These are phyloP conservation scores for Alliaria petiolata DNA, from an alignment of 345 rosid species.

Conservation along the genomic window DNA sequence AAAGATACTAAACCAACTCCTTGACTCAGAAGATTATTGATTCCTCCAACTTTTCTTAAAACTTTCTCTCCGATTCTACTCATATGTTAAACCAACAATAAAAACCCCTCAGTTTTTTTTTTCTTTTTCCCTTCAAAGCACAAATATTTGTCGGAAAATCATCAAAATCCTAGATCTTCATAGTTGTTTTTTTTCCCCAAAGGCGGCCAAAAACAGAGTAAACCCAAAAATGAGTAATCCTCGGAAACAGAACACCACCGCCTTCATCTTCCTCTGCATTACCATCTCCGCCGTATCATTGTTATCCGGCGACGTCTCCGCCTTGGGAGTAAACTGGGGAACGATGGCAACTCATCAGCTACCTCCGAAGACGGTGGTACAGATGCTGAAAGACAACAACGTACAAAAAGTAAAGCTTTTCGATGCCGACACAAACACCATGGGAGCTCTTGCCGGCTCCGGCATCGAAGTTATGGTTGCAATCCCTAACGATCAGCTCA, in stretches of 20 bases:
- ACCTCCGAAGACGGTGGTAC: slow-evolving; percentile 67
- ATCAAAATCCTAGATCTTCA: not conserved
- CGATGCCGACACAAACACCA: slow-evolving; percentile 59
- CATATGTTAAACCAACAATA: not conserved
- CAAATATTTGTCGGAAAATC: not conserved
- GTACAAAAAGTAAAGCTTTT: slow-evolving; percentile 82
- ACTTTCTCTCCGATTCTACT: not conserved
- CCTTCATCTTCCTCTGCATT: not conserved
- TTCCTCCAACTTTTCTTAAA: too few species aligned
- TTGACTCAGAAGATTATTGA: too few species aligned
- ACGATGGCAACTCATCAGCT: slow-evolving; percentile 65
- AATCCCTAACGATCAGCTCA: slow-evolving; percentile 83
- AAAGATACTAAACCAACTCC: too few species aligned
- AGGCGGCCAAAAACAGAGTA: slow-evolving; percentile 13
- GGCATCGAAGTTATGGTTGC: slow-evolving; percentile 92
- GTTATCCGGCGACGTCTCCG: slow-evolving; percentile 7
- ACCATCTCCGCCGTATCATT: not conserved
- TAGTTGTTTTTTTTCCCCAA: not conserved
- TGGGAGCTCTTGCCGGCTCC: slow-evolving; percentile 70
- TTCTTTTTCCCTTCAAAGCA: not conserved
- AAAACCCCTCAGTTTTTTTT: not conserved
- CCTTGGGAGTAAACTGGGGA: slow-evolving; percentile 89
- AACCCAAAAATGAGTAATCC: slow-evolving; percentile 8
- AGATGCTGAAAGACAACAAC: slow-evolving; percentile 76
- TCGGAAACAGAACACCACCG: not conserved